Evolutionary conservation across 257 asterid genomes (phyloP).

Genomic region (Asclepias syriaca): DNA sequence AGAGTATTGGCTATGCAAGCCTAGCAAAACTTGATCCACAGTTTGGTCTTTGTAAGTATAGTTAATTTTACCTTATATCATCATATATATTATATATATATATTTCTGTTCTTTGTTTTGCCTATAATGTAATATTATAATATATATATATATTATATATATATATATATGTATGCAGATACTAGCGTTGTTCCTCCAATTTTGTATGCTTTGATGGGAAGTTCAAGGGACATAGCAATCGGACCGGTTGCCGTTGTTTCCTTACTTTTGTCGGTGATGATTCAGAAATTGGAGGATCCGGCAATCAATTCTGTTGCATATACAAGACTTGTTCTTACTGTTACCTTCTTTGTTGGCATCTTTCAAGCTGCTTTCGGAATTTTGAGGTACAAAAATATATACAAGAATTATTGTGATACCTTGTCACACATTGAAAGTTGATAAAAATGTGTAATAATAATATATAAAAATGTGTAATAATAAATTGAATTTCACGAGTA

Average conservation of each 20-base stretch:
- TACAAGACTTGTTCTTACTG: constrained; percentile 60
- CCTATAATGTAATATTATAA: not conserved
- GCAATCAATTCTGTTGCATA: constrained; percentile 39
- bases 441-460: too few species aligned
- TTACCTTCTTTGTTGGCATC: constrained; percentile 55
- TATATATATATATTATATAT: too few species aligned
- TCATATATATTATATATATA: not conserved
- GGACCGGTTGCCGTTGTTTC: constrained; percentile 51
- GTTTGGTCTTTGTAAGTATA: constrained; percentile 41
- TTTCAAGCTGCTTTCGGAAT: constrained; percentile 62
- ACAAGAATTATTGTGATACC: too few species aligned
- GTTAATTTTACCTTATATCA: too few species aligned
- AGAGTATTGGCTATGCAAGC: constrained; percentile 41
- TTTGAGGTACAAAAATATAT: constrained; percentile 53
- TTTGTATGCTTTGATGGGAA: constrained; percentile 35
- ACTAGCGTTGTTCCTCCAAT: constrained; percentile 45
- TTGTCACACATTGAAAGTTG: too few species aligned
- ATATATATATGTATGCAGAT: constrained; percentile 10
- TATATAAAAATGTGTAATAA: too few species aligned
- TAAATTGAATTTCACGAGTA: too few species aligned
- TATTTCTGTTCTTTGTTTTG: not conserved
- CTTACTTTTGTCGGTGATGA: constrained; percentile 32
- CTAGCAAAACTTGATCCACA: constrained; percentile 42
- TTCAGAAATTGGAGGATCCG: constrained; percentile 32
- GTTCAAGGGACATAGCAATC: constrained; percentile 41